Evolutionary conservation across 352 stramenopile species (phyloP), one percentile per base, ranked within the genome.

Genomic region (Globisporangium radiosum): DNA sequence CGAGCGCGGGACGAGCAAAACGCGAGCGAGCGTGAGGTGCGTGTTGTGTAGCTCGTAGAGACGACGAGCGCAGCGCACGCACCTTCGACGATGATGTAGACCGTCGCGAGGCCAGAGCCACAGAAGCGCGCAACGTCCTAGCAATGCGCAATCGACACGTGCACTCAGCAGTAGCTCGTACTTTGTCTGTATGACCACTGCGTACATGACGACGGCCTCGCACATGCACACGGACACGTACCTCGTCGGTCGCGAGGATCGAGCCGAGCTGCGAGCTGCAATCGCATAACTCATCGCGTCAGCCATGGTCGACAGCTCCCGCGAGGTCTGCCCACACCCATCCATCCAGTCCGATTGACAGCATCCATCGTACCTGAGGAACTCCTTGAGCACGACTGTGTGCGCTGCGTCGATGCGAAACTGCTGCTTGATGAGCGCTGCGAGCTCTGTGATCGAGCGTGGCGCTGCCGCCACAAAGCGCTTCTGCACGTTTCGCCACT

Each of bases 401-500:
- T 63, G 62, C 0, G 69, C 54, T 17, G 63, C 61, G 9, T 63
- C 52, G 19, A 69, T 71, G n/a, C 68, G 63, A 53, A 92, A 75
- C 7, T 88, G 56, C 5, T 63, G 57, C 14, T 70, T 57, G 37
- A 87, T 65, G 7, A 75, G 59, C 54, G 73, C 14, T 3, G 63
- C 43, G 36, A 92, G 55, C 15, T 76, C 65, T 8, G 55, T 10
- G 14, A 77, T 52, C 5, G 63, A 77, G 3, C 52, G 39, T 19
- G 75, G 66, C 6, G 61, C 60, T 17, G 56, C 64, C 5, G 73
- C 69, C 2, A 61, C 57, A 47, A 92, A 87, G 33, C 83, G 68
- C 45, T 72, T 71, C 39, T 70, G 65, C 17, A 64, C 65, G 42
- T 74, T 70, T 13, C 70, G 71, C 71, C 71, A 90, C 57, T 92